These are phyloP conservation scores for Aureobasidium sp. DNA, from an alignment of 2,329 filamentous ascomycete species.

Conservation along the genomic window DNA sequence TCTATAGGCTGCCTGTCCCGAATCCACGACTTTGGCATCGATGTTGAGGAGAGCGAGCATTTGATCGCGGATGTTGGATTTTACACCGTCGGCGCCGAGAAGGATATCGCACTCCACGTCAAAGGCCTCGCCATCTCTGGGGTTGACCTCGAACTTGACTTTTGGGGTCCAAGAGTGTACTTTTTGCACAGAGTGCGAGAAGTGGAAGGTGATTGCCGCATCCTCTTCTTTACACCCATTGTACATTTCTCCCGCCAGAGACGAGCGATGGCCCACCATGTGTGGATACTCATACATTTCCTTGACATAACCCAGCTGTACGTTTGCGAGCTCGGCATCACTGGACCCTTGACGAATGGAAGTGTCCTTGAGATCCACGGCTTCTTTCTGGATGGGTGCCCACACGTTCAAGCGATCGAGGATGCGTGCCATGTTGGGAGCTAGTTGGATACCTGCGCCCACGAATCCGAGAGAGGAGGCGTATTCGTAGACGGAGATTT, in stretches of 20 bases:
- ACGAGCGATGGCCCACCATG: constrained; percentile 70
- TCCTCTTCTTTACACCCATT: constrained; percentile 56
- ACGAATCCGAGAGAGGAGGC: constrained; percentile 70
- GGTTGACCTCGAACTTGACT: constrained; percentile 52
- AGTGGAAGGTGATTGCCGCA: constrained; percentile 58
- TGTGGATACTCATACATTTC: constrained; percentile 66
- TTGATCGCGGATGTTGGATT: constrained; percentile 37
- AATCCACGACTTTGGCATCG: constrained; percentile 53
- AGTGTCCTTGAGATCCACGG: constrained; percentile 61
- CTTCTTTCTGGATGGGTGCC: constrained; percentile 60
- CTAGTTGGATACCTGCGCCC: constrained; percentile 76
- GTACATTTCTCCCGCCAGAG: constrained; percentile 61
- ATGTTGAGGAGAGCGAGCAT: constrained; percentile 49
- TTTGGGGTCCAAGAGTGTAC: constrained; percentile 53
- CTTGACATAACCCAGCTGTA: constrained; percentile 59
- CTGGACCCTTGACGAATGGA: constrained; percentile 66
- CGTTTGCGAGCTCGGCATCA: constrained; percentile 61
- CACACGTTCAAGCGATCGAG: constrained; percentile 66
- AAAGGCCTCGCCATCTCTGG: constrained; percentile 46
- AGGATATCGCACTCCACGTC: constrained; percentile 43
- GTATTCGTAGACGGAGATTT: constrained; percentile 66
- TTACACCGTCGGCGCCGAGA: constrained; percentile 42
- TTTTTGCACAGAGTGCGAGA: constrained; percentile 49
- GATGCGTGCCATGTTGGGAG: constrained; percentile 73
- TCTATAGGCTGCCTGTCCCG: constrained; percentile 68